phyloP scores from a whole-genome alignment of 495 filamentous ascomycete genomes.

The Talaromyces ruber region DNA sequence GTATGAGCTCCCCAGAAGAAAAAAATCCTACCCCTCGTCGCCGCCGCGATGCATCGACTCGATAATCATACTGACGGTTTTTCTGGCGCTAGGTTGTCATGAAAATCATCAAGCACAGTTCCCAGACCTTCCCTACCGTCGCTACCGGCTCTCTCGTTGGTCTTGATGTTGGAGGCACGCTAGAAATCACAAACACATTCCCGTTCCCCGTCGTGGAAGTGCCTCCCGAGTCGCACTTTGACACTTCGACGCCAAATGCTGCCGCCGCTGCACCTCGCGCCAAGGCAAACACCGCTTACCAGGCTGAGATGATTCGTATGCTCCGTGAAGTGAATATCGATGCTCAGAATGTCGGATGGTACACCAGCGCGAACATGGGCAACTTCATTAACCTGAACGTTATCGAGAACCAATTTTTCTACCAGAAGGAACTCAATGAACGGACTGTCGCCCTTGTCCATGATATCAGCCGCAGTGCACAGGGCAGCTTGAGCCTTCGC shows the following conservation, averaged over 20 bases:
- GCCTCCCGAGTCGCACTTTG: conserved; percentile 70
- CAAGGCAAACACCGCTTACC: conserved; percentile 82
- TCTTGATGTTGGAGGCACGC: conserved; percentile 75
- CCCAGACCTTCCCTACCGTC: conserved; percentile 75
- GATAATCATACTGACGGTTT: conserved; percentile 7
- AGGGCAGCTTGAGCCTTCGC: conserved; percentile 81
- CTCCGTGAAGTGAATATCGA: conserved; percentile 96
- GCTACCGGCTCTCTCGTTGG: conserved; percentile 87
- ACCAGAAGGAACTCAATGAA: conserved; percentile 90
- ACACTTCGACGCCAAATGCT: conserved; percentile 61
- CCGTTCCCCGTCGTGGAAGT: conserved; percentile 84
- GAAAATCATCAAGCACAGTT: conserved; percentile 94
- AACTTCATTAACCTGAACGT: conserved; percentile 93
- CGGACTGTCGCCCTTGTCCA: conserved; percentile 89
- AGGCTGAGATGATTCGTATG: conserved; percentile 95
- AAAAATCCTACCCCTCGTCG: conserved; percentile 25
- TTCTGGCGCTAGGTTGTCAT: conserved; percentile 64
- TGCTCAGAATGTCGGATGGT: conserved; percentile 97
- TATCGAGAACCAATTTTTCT: conserved; percentile 96
- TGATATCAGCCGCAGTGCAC: conserved; percentile 86
- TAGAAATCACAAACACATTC: conserved; percentile 92
- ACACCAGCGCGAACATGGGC: conserved; percentile 96
- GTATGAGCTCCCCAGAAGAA: conserved; percentile 31
- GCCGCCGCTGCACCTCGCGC: conserved; percentile 85
- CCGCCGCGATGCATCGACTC: conserved; percentile 8